phyloP scores from a whole-genome alignment of 2,329 filamentous ascomycete genomes.

The Botrytis sinoallii region DNA sequence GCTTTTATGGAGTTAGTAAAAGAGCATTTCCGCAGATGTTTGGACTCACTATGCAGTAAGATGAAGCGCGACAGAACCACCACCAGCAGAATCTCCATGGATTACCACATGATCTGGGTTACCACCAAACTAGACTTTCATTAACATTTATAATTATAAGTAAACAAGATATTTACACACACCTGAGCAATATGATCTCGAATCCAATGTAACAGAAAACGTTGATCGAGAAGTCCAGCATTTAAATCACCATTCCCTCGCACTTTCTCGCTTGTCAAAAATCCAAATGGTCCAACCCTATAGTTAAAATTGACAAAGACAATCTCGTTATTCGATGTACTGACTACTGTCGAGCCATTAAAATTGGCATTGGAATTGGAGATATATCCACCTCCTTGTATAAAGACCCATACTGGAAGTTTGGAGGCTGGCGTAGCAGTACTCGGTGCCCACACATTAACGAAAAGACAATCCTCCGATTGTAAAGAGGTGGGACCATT shows the following conservation, averaged over 20 bases:
- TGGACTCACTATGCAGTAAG: constrained; percentile 33
- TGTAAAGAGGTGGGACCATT: constrained; percentile 1
- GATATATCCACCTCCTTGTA: constrained; percentile 49
- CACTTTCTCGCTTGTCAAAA: constrained; percentile 57
- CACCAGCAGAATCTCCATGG: constrained; percentile 48
- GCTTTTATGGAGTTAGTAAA: constrained; percentile 15
- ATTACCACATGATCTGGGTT: constrained; percentile 47
- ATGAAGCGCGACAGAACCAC: constrained; percentile 44
- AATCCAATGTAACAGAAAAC: constrained; percentile 59
- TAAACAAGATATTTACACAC: constrained; percentile 7
- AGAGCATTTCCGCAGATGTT: too few relatives aligned
- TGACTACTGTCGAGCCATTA: constrained; percentile 49
- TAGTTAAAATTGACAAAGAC: constrained; percentile 62
- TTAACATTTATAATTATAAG: not conserved
- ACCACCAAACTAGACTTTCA: constrained; percentile 41
- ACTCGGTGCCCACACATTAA: constrained; percentile 46
- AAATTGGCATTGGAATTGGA: constrained; percentile 50
- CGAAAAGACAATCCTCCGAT: constrained; percentile 44
- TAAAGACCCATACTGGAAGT: constrained; percentile 54
- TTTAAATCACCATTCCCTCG: constrained; percentile 57
- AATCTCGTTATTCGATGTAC: constrained; percentile 45
- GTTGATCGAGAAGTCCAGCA: constrained; percentile 61
- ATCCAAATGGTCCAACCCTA: constrained; percentile 60
- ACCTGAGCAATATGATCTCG: constrained; percentile 54
- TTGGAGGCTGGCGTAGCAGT: constrained; percentile 43